Evolutionary conservation across 2,329 filamentous ascomycete genomes (phyloP).

Genomic region (Microsporum canis): DNA sequence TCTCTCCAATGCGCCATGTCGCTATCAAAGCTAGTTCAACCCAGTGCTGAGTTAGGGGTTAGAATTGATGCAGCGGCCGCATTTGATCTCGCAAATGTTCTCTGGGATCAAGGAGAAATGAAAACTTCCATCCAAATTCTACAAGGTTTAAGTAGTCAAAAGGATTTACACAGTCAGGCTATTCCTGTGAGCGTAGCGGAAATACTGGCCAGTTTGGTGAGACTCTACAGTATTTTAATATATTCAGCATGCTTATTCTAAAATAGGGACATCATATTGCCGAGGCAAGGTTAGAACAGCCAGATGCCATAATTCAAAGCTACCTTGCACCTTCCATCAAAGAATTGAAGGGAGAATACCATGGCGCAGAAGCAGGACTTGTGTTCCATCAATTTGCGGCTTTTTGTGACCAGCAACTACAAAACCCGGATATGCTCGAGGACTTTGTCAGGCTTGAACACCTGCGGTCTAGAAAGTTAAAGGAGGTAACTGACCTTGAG

Average conservation of each 20-base stretch:
- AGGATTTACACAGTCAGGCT: slow-evolving; percentile 54
- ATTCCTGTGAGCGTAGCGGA: slow-evolving; percentile 64
- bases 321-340: slow-evolving; percentile 77
- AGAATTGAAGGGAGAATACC: slow-evolving; percentile 58
- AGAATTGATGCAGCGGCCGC: slow-evolving; percentile 65
- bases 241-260: neutral
- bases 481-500: slow-evolving; percentile 66
- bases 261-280: slow-evolving; percentile 68
- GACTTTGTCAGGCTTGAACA: slow-evolving; percentile 72
- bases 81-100: slow-evolving; percentile 73
- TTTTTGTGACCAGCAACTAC: slow-evolving; percentile 89
- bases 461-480: slow-evolving; percentile 65
- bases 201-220: slow-evolving; percentile 67
- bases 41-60: slow-evolving; percentile 60
- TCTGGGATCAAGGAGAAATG: slow-evolving; percentile 92
- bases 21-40: slow-evolving; percentile 62
- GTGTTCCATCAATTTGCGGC: slow-evolving; percentile 91
- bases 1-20: slow-evolving; percentile 75
- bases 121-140: slow-evolving; percentile 81
- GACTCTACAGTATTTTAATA: slow-evolving; percentile 13
- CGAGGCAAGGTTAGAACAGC: slow-evolving; percentile 78
- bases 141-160: slow-evolving; percentile 55
- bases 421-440: slow-evolving; percentile 72
- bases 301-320: slow-evolving; percentile 74
- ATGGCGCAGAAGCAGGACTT: slow-evolving; percentile 64